Evolutionary conservation across 768 basidiomycete species (phyloP), one percentile per base, ranked within the genome.

Genomic region (Russula virescens): DNA sequence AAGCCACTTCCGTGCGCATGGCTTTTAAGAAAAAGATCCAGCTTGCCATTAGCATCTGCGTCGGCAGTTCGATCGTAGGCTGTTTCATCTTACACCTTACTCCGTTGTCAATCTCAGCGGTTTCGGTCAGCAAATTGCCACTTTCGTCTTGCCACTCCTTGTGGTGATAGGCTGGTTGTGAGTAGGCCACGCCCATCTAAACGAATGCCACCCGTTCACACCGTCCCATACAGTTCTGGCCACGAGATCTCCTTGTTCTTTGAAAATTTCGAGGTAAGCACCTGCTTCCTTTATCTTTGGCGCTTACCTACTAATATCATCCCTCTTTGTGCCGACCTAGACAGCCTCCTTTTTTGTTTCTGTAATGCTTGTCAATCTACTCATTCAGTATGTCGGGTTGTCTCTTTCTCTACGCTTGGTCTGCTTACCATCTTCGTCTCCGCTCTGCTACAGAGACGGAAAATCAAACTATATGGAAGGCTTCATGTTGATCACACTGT

Each of bases 401-500:
- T 64, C 42, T 49, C 48, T 58, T 31, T 46, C 46, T 45, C 48
- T 16, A 9, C 45, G 52, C 16, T 38, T 16, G 35, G 18, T 63
- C 38, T 43, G 43, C 40, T 59, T 46, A 57, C 43, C 49, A 60
- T 19, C 45, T 40, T n/a, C 19, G 13, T 28, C 19, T 28, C 28
- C 0, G 25, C 21, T 42, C 40, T 21, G 35, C 38, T 50, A 21
- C 67, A 83, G 85, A 76, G 88, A 91, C 65, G 92, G 92, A 51
- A 88, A 87, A 69, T 88, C 89, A 16, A 94, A 95, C 70, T 94
- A 92, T 71, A 89, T 96, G 87, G 94, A 95, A 75, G 94, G 94
- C 34, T 71, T 92, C 45, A 89, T 94, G 90, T 62, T 79, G 55
- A 75, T 83, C 59, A 80, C 87, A 0, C 77, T 94, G 21, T 94